Conservation (phyloP, 352 stramenopile genomes). For the Globisporangium parvum region DNA sequence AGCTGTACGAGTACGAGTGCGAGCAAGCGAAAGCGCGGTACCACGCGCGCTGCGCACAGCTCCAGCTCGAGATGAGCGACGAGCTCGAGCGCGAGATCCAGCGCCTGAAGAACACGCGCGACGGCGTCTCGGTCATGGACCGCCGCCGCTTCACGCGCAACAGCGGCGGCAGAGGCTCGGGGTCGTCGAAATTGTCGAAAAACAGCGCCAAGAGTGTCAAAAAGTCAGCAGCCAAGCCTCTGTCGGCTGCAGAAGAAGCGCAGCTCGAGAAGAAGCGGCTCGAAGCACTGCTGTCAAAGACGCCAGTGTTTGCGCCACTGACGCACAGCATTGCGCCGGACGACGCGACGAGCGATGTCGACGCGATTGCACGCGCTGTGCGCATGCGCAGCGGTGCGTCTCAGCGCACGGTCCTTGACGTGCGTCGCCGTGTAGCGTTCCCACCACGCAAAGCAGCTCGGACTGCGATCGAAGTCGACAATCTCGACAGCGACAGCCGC, state of each 20-base stretch:
- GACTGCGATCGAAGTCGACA: not conserved
- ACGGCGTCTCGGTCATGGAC: conserved; percentile 63
- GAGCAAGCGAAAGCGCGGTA: conserved; percentile 32
- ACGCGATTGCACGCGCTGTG: conserved; percentile 25
- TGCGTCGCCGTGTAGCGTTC: conserved; percentile 1
- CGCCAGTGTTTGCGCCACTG: conserved; percentile 43
- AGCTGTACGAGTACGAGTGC: conserved; percentile 38
- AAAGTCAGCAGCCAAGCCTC: conserved; percentile 6
- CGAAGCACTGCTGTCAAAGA: conserved; percentile 36
- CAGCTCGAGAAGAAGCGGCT: conserved; percentile 55
- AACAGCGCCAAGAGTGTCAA: not conserved
- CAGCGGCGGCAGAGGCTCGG: conserved; percentile 9
- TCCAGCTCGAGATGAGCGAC: conserved; percentile 42
- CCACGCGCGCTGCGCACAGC: conserved; percentile 34
- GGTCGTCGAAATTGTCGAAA: not conserved
- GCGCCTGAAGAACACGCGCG: conserved; percentile 44
- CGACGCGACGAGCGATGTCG: conserved; percentile 34
- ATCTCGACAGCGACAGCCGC: not conserved
- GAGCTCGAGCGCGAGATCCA: conserved; percentile 51
- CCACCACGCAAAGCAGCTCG: not conserved
- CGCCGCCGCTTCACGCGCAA: conserved; percentile 30
- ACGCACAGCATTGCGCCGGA: conserved; percentile 24
- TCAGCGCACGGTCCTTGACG: not conserved
- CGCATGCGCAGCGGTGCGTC: not conserved
- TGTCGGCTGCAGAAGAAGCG: conserved; percentile 23